Evolutionary conservation across 208 protist species (phyloP), one percentile per base, ranked within the genome.

Genomic region (Herpetomonas samuelpessoai): DNA sequence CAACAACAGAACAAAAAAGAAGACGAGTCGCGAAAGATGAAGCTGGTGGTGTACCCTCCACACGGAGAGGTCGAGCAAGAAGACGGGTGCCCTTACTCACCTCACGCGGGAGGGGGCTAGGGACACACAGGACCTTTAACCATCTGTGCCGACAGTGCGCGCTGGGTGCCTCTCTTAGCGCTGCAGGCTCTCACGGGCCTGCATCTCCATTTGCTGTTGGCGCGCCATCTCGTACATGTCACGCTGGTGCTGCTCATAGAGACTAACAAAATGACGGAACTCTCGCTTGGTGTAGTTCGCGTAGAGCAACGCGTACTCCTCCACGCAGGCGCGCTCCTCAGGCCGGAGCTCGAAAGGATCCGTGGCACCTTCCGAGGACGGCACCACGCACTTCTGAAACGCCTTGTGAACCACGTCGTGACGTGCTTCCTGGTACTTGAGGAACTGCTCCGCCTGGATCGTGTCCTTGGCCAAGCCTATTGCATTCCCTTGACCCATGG

Each of bases 261-360:
- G 70, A 26, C 64, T 73, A 39, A 58, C 77, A 46, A 85, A 88
- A 18, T 92, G 81, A 3, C 80, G 39, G 48, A 88, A 92, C 19
- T 62, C 69, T 25, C 79, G 79, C 59, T 86, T 84, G 31, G 65
- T 65, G 54, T 75, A 92, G 3, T 67, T 63, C 28, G 82, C 74
- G 65, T 95, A 92, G 12, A 95, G 70, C 27, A 87, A 57, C 10
- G 88, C 80, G 56, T 84, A 95, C 72, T 95, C 84, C 56, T 90
- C 80, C 26, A 92, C 85, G 59, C 88, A 95, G 18, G 64, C 52
- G 25, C 78, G 71, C 65, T 92, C 83, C 65, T 92, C 85, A 3
- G 51, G 44, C 2, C 59, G 73, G 10, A 89, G 64, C 27, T 78
- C 68, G 53, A 77, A 84, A 19, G 50, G 66, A 54, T 83, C 79